These are phyloP conservation scores for Linnemannia exigua DNA, from an alignment of 192 early-diverging fungal species.

Conservation along the genomic window DNA sequence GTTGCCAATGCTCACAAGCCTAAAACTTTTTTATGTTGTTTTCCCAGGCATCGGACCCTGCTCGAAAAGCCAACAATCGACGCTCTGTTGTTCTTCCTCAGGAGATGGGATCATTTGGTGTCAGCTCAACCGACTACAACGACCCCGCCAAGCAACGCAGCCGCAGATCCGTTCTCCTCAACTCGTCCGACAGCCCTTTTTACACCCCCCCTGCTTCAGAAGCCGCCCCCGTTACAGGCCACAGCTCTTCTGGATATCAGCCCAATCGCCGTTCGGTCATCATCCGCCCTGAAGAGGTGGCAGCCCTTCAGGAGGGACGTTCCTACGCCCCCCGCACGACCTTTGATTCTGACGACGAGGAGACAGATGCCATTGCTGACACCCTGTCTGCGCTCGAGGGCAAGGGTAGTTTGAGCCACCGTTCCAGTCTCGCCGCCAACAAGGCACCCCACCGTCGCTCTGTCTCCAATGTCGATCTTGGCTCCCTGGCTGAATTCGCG, in stretches of 20 bases:
- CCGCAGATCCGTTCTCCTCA: constrained; percentile 12
- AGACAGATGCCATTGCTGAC: constrained; percentile 45
- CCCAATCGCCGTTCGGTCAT: constrained; percentile 52
- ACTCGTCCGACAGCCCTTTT: neutral
- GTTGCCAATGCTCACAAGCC: neutral
- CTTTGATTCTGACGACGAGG: constrained; percentile 36
- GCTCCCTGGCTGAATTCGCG: constrained; percentile 47
- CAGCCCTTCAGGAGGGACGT: constrained; percentile 45
- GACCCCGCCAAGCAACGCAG: constrained; percentile 13
- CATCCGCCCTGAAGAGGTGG: constrained; percentile 47
- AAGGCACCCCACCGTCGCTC: constrained; percentile 29
- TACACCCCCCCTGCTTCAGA: constrained; percentile 9
- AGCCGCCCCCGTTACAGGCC: neutral
- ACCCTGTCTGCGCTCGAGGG: constrained; percentile 55
- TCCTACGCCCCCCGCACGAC: constrained; percentile 32
- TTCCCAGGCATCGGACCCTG: neutral
- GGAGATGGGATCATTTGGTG: constrained; percentile 13
- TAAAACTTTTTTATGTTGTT: constrained; percentile 3
- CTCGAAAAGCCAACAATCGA: constrained; percentile 25
- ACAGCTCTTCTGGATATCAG: constrained; percentile 17
- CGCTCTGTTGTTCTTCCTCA: constrained; percentile 39
- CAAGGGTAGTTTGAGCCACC: constrained; percentile 25
- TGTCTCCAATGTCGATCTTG: constrained; percentile 30
- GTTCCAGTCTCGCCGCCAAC: constrained; percentile 36
- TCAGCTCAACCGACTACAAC: constrained; percentile 6